Base-by-base conservation (phyloP, 306 rosid species). In the Trifolium fragiferum region DNA sequence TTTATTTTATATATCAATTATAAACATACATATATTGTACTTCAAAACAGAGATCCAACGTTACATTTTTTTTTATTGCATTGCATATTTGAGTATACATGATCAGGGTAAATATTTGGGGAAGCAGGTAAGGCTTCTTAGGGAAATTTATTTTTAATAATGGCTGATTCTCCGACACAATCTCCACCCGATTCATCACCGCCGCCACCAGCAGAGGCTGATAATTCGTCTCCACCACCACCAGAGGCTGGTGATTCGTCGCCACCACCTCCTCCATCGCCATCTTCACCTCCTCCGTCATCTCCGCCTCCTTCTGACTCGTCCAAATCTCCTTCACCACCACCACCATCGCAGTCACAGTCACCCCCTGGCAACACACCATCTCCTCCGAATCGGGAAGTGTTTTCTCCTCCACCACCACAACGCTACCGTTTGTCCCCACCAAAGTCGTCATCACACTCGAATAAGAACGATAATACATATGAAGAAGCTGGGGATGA, bases 101-200 rank as follows among this genome's bases (percentile, higher is more conserved):
- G 40, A 8, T 14, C 15, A 25, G 11, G 14, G 27, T 62, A 57
- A 50, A 66, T 51, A 10, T 86, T 68, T 57, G 81, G 78, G 85
- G 82, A 86, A 78, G 77, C 53, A 58, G 81, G 76, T 23, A 30
- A 80, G 81, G 89, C 62, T 83, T 81, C 83, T 84, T 87, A 82
- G 35, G 74, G 75, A 69, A 82, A 20, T 66, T 76, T 46, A 30
- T 53, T 19, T 19, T 0, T 10, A 41, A 20, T 58, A 77, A 89
- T 89, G 96, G 80, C 84, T 49, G 70, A 87, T 2, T 65, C 88
- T 1, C 57, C 85, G 0, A 10, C 86, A 2, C 63, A 81, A 1
- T 37, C 88, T 8, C 71, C 83, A 14, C 35, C 84, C 0, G 68
- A 77, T 14, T 61, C 79, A 1, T 37, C 82, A 0, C 10, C 33